phyloP scores from a whole-genome alignment of 208 protist genomes.

The Leishmania tarentolae region DNA sequence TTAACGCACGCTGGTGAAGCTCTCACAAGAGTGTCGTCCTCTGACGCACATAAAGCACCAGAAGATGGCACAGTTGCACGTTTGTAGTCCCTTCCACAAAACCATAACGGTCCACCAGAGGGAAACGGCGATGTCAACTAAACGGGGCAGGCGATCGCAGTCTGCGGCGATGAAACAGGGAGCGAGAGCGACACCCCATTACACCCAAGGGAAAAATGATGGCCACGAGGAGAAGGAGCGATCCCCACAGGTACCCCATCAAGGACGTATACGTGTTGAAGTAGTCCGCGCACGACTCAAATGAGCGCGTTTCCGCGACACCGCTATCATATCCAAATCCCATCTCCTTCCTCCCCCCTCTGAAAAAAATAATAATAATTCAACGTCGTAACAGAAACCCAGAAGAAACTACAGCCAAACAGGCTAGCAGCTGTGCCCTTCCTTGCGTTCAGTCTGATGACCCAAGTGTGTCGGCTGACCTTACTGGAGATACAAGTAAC shows the following conservation, averaged over 20 bases:
- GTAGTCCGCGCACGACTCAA: background rate
- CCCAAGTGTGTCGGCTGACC: background rate
- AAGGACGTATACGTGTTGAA: background rate
- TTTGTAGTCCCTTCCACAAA: background rate
- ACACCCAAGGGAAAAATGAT: slow-evolving; percentile 21
- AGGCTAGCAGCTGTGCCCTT: background rate
- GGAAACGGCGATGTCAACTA: background rate
- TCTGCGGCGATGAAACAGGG: slow-evolving; percentile 21
- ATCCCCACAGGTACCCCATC: slow-evolving; percentile 11
- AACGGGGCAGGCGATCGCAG: slow-evolving; percentile 8
- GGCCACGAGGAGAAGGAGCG: slow-evolving; percentile 1
- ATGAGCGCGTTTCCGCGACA: background rate
- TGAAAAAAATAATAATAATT: background rate
- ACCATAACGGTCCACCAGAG: background rate
- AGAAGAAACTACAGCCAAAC: background rate
- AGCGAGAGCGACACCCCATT: slow-evolving; percentile 31
- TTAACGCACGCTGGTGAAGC: background rate
- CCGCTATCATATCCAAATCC: background rate
- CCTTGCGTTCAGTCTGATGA: background rate
- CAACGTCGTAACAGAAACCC: background rate
- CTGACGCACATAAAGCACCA: background rate
- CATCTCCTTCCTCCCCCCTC: background rate
- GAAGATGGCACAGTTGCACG: background rate
- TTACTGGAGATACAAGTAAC: background rate
- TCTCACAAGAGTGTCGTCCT: background rate